Evolutionary conservation across 352 stramenopile species (phyloP).

Genomic region (Aphanomyces stellatus): DNA sequence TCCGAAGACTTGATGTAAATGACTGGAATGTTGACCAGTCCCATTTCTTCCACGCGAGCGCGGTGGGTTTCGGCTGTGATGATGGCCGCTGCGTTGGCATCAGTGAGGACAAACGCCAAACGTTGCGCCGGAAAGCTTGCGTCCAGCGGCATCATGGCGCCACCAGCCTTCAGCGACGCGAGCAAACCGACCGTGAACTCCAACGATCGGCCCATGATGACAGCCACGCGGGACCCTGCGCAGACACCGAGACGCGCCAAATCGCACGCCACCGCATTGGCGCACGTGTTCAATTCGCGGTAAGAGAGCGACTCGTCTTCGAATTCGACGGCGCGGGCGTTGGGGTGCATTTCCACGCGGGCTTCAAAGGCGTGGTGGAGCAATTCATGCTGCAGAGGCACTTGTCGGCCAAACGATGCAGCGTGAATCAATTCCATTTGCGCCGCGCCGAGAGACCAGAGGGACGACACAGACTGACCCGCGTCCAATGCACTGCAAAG

Average conservation of each 20-base stretch:
- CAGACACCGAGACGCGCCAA: not conserved
- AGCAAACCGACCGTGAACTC: not conserved
- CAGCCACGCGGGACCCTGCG: not conserved
- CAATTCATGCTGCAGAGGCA: too few relatives aligned
- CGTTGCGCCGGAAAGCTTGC: not conserved
- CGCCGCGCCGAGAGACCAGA: too few relatives aligned
- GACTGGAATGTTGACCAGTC: not conserved
- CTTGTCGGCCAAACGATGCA: too few relatives aligned
- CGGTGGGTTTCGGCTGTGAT: not conserved
- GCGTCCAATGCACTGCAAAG: too few relatives aligned
- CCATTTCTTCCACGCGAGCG: not conserved
- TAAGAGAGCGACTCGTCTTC: not conserved
- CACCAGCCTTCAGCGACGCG: not conserved
- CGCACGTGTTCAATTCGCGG: not conserved
- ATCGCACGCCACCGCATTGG: not conserved
- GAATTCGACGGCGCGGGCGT: not conserved
- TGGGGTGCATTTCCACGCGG: not conserved
- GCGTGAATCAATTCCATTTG: too few relatives aligned
- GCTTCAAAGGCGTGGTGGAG: not conserved
- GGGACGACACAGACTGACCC: too few relatives aligned
- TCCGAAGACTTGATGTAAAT: not conserved
- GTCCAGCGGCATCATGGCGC: not conserved
- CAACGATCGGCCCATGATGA: not conserved
- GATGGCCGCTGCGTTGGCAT: not conserved
- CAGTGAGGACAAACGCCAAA: not conserved